Evolutionary conservation across 73 alveolate species (phyloP).

Genomic region (Blepharisma stoltei): DNA sequence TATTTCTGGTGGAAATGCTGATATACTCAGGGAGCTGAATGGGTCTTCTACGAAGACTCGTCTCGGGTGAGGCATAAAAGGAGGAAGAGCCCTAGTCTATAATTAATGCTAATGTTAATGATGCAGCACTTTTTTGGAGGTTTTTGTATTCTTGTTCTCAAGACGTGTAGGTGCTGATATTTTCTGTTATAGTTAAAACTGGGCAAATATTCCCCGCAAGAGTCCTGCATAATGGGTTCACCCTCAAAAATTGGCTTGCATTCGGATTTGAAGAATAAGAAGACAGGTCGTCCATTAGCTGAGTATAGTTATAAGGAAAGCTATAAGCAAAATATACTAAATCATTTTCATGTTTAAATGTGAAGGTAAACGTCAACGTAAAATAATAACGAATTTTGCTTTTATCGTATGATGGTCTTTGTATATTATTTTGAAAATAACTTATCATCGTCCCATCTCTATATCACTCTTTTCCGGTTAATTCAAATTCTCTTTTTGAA

Average conservation of each 20-base stretch:
- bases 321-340: conserved; percentile 96
- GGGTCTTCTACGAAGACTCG: too few species aligned
- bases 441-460: conserved; percentile 84
- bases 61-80: too few species aligned
- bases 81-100: too few species aligned
- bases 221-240: conserved; percentile 76
- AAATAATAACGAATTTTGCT: conserved; percentile 62
- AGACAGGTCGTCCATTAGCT: conserved; percentile 80
- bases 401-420: not conserved
- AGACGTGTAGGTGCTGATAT: not conserved
- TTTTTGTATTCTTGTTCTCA: conserved; percentile 1
- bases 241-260: conserved; percentile 38
- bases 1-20: too few species aligned
- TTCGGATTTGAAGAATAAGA: conserved; percentile 55
- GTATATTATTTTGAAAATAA: conserved; percentile 72
- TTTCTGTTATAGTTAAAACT: conserved; percentile 15
- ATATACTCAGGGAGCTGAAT: too few species aligned
- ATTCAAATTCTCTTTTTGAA: conserved; percentile 52
- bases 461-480: conserved; percentile 60
- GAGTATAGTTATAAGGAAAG: conserved; percentile 98
- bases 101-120: too few species aligned
- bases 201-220: conserved; percentile 71
- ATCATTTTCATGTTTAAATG: conserved; percentile 93
- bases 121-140: conserved; percentile 46
- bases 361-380: conserved; percentile 92